Evolutionary conservation across 768 basidiomycete species (phyloP).

Genomic region (Trametes punicea): DNA sequence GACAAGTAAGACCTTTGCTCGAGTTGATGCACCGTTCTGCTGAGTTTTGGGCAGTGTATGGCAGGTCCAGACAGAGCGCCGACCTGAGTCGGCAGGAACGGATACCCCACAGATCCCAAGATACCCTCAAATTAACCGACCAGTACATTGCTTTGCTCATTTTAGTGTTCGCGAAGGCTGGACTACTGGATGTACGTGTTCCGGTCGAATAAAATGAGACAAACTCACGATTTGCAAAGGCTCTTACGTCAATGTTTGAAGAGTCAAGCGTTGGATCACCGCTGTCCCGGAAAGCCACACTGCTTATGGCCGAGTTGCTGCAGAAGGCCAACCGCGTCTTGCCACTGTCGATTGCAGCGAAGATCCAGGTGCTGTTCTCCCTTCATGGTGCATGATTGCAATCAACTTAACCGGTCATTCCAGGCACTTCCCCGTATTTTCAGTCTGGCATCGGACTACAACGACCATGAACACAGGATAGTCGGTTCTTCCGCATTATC

Average conservation of each 20-base stretch:
- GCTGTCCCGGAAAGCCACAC: slow-evolving; percentile 84
- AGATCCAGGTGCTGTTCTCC: slow-evolving; percentile 60
- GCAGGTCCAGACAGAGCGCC: slow-evolving; percentile 36
- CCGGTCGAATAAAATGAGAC: not conserved
- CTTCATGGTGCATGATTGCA: not conserved
- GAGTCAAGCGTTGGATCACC: slow-evolving; percentile 70
- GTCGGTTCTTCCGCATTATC: slow-evolving; percentile 82
- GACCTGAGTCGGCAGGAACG: slow-evolving; percentile 19
- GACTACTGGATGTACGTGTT: slow-evolving; percentile 74
- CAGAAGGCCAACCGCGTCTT: slow-evolving; percentile 85
- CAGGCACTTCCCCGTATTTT: slow-evolving; percentile 87
- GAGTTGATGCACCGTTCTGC: not conserved
- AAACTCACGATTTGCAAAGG: slow-evolving; percentile 44
- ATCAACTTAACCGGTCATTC: not conserved
- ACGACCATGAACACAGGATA: slow-evolving; percentile 72
- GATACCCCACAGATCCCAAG: slow-evolving; percentile 38
- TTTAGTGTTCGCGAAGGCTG: slow-evolving; percentile 80
- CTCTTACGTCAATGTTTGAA: slow-evolving; percentile 80
- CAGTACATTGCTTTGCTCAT: slow-evolving; percentile 89
- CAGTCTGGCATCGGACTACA: slow-evolving; percentile 76
- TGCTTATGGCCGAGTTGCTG: slow-evolving; percentile 88
- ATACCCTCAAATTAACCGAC: slow-evolving; percentile 80
- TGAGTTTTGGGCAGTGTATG: slow-evolving; percentile 53
- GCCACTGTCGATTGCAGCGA: slow-evolving; percentile 76
- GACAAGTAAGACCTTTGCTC: slow-evolving; percentile 57